Evolutionary conservation across 1,284 basidiomycete genomes (phyloP), one percentile per base, ranked within the genome.

Genomic region (Afroboletus lepidellus): DNA sequence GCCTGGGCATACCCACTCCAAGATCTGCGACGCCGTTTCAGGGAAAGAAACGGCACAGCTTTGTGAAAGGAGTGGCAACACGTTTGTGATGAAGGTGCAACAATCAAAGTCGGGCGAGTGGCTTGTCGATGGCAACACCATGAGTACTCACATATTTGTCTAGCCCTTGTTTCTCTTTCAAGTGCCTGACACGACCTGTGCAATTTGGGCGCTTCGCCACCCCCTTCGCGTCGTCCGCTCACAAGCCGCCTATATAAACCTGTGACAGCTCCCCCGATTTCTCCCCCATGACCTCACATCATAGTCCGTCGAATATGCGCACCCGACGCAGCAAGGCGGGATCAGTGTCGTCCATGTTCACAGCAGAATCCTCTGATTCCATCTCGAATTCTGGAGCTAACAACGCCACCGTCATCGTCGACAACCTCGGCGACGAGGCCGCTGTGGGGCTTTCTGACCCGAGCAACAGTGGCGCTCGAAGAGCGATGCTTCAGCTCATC

Each of bases 401-500:
- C 34, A 36, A 48, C 5, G 5, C 32, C 5, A 16, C 49, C 9
- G n/a, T 8, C 12, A 13, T 37, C 2, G 23, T 36, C 27, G 34
- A 44, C 6, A 5, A 33, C 6, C 3, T 16, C 11, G 3, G 45
- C 0, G 44, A 49, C 9, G 53, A 55, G n/a, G 51, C 44, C 1
- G 60, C 46, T 9, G 70, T 81, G 5, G 81, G 81, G 2, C 72
- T 83, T 0, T 75, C 79, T 0, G 72, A 77, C 51, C 69, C 74
- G 0, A 46, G 63, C 9, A 61, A 75, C 7, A 69, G 72, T 1
- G 62, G 64, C 1, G 64, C 61, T 4, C 68, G 78, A 8, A 72
- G 74, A 8, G 59, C 59, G 0, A 77, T 81, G 72, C 68, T 84
- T 0, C 79, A 81, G 50, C 58, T 81, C 0, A 72, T 82, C 4